Conservation (phyloP, 148 eudicot species). For the Camellia granthamiana region DNA sequence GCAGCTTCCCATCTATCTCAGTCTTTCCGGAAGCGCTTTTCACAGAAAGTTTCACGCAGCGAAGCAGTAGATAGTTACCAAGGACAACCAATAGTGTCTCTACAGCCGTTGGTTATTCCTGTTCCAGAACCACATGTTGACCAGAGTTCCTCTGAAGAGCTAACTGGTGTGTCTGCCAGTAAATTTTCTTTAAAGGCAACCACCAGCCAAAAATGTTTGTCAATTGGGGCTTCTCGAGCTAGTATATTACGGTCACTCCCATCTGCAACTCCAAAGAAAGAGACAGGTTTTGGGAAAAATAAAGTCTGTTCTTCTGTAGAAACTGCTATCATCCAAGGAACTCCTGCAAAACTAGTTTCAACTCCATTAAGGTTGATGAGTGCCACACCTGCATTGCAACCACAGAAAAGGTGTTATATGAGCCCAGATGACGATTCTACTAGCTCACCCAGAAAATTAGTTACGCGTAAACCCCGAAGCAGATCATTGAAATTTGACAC, state of each 20-base stretch:
- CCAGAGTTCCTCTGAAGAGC: neutral
- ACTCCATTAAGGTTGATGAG: slow-evolving; percentile 59
- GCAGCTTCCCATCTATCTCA: slow-evolving; percentile 52
- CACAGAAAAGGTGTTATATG: slow-evolving; percentile 54
- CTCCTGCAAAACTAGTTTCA: slow-evolving; percentile 24
- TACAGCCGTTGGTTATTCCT: neutral
- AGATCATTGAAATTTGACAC: slow-evolving; percentile 66
- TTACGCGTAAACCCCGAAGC: slow-evolving; percentile 45
- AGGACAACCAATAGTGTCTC: neutral
- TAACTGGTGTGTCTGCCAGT: neutral
- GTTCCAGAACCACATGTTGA: neutral
- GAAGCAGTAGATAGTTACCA: neutral
- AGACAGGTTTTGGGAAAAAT: neutral
- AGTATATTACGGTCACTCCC: slow-evolving; percentile 13
- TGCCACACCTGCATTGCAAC: slow-evolving; percentile 51
- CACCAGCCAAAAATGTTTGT: neutral
- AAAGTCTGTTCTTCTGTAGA: slow-evolving; percentile 21
- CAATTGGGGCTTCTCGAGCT: slow-evolving; percentile 12
- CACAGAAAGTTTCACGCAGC: slow-evolving; percentile 20
- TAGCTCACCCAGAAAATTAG: slow-evolving; percentile 37
- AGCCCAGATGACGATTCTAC: slow-evolving; percentile 49
- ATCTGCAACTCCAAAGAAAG: slow-evolving; percentile 41
- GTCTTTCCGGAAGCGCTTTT: slow-evolving; percentile 51
- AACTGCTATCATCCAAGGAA: slow-evolving; percentile 32
- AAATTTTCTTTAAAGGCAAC: neutral